Evolutionary conservation across 768 basidiomycete species (phyloP).

Genomic region (Russula griseocarnosa): DNA sequence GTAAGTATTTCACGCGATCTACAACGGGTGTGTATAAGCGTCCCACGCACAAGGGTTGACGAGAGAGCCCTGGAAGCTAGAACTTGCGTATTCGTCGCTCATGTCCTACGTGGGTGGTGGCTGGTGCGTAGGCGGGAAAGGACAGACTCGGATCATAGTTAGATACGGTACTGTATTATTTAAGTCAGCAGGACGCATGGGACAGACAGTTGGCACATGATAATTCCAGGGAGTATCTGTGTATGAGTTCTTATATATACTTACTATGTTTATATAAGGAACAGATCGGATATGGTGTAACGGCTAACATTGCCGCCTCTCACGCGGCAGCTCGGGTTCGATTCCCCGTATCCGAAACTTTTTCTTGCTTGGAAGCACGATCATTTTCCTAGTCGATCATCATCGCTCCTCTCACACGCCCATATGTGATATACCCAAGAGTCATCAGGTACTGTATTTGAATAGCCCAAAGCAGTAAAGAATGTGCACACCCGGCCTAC

Average conservation of each 20-base stretch:
- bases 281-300: slow-evolving; percentile 38
- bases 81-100: slow-evolving; percentile 28
- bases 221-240: neutral
- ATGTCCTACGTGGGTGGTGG: neutral
- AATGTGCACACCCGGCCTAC: slow-evolving; percentile 7
- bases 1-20: neutral
- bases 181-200: neutral
- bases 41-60: slow-evolving; percentile 20
- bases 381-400: neutral
- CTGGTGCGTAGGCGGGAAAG: neutral
- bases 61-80: slow-evolving; percentile 26
- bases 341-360: slow-evolving; percentile 40
- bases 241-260: no score
- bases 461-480: neutral
- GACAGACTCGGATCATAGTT: neutral
- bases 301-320: slow-evolving; percentile 41
- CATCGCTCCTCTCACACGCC: neutral
- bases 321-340: slow-evolving; percentile 43
- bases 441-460: neutral
- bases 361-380: neutral
- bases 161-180: neutral
- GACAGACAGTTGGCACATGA: neutral
- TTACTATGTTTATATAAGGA: no score
- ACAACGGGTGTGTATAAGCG: neutral
- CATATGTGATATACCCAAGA: neutral